Conservation (phyloP, 495 filamentous ascomycete species). For the Pseudoneurospora amorphoporcata region DNA sequence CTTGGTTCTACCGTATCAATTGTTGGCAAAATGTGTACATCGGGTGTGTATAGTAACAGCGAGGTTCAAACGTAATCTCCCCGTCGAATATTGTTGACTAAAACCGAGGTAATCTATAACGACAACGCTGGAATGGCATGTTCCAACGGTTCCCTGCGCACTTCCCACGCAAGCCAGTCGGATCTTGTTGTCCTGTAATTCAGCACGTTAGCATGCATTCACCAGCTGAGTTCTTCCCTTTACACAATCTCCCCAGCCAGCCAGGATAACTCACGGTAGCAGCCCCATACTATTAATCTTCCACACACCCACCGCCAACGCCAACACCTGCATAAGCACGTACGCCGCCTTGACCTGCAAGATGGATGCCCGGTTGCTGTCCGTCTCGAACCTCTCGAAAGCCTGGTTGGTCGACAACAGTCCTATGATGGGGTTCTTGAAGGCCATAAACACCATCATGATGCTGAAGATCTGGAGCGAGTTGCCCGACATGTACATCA, state of each 20-base stretch:
- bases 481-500: slow-evolving; percentile 99
- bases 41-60: neutral
- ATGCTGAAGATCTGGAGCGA: slow-evolving; percentile 98
- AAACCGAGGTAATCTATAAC: neutral
- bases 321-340: slow-evolving; percentile 72
- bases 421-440: slow-evolving; percentile 89
- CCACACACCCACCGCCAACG: slow-evolving; percentile 82
- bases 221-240: neutral
- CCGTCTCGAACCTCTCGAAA: slow-evolving; percentile 82
- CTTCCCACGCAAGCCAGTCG: slow-evolving; percentile 95
- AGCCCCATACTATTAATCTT: slow-evolving; percentile 96
- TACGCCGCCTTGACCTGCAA: slow-evolving; percentile 77
- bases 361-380: slow-evolving; percentile 60
- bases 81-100: neutral
- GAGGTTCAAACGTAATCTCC: neutral
- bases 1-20: neutral
- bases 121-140: slow-evolving; percentile 50
- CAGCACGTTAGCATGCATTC: neutral
- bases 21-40: neutral
- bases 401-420: slow-evolving; percentile 65
- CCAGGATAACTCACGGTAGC: slow-evolving; percentile 57
- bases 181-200: slow-evolving; percentile 70
- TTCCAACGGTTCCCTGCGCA: slow-evolving; percentile 65
- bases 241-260: neutral
- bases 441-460: slow-evolving; percentile 99